Percentiles rank a stretch among this genome's conserved stretches.
phyloP scores from a whole-genome alignment of 352 stramenopile species.

The Phytophthora parvispora region DNA sequence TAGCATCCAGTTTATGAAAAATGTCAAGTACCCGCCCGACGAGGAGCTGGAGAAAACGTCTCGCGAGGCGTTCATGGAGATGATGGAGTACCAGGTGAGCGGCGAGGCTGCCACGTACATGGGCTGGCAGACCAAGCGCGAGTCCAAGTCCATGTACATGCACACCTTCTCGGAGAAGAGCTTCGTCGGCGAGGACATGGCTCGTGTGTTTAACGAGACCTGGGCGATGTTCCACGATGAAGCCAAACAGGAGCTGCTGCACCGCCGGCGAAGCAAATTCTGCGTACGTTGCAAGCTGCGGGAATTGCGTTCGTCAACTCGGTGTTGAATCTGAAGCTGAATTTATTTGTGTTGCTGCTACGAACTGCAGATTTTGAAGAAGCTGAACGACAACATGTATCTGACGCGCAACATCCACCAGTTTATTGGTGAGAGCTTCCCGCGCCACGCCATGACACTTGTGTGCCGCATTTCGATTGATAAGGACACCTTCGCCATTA shows the following conservation, averaged over 20 bases:
- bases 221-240: constrained; percentile 85
- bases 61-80: constrained; percentile 81
- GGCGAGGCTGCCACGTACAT: constrained; percentile 74
- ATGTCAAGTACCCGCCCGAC: constrained; percentile 84
- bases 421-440: constrained; percentile 90
- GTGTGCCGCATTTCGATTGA: constrained; percentile 88
- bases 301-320: constrained; percentile 4
- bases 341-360: background rate
- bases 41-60: constrained; percentile 85
- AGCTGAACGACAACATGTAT: constrained; percentile 89
- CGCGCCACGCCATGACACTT: constrained; percentile 84
- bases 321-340: background rate
- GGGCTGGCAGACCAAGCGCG: constrained; percentile 82
- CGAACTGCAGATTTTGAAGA: constrained; percentile 75
- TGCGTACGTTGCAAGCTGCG: constrained; percentile 61
- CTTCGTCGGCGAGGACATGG: constrained; percentile 79
- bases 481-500: constrained; percentile 84
- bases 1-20: constrained; percentile 92
- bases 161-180: constrained; percentile 82
- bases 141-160: constrained; percentile 91
- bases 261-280: constrained; percentile 85
- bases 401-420: constrained; percentile 90
- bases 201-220: constrained; percentile 81
- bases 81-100: constrained; percentile 86
- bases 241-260: constrained; percentile 72